phyloP scores from a whole-genome alignment of 495 filamentous ascomycete species.

The Xylaria scruposa region DNA sequence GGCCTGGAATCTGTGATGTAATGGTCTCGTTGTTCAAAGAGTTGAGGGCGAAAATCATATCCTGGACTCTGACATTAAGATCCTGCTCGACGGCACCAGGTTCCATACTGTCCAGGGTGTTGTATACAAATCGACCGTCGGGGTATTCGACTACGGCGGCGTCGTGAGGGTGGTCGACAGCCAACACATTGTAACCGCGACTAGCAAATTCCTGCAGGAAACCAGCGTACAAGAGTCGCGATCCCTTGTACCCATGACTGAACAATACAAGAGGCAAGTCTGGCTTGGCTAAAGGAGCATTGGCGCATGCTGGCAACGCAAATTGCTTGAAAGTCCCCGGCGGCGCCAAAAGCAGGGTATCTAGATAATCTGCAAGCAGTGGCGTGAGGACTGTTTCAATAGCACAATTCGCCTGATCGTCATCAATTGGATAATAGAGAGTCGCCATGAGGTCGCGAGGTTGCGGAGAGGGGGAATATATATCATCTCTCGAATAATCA shows the following conservation, averaged over 20 bases:
- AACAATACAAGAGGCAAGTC: conserved; percentile 45
- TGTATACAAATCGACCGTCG: conserved; percentile 44
- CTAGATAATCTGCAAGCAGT: background rate
- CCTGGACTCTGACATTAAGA: conserved; percentile 41
- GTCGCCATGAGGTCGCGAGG: conserved; percentile 44
- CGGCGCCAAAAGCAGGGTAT: background rate
- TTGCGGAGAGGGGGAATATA: conserved; percentile 32
- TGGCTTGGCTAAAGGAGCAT: conserved; percentile 23
- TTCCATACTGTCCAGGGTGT: conserved; percentile 27
- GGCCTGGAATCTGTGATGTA: conserved; percentile 28
- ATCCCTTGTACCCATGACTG: conserved; percentile 41
- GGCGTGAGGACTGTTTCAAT: conserved; percentile 23
- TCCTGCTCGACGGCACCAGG: conserved; percentile 14
- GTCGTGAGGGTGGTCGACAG: conserved; percentile 60
- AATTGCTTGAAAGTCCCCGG: conserved; percentile 23
- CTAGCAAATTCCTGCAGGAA: conserved; percentile 55
- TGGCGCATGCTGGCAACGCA: conserved; percentile 25
- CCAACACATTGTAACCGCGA: conserved; percentile 54
- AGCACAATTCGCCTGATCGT: conserved; percentile 27
- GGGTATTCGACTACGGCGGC: conserved; percentile 56
- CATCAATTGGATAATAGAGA: conserved; percentile 40
- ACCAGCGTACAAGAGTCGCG: conserved; percentile 49
- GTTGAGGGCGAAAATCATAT: conserved; percentile 48
- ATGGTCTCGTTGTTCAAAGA: conserved; percentile 36
- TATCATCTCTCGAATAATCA: conserved; percentile 39